Base-by-base conservation (phyloP, 2,329 filamentous ascomycete genomes). In the Paramyrothecium roridum region DNA sequence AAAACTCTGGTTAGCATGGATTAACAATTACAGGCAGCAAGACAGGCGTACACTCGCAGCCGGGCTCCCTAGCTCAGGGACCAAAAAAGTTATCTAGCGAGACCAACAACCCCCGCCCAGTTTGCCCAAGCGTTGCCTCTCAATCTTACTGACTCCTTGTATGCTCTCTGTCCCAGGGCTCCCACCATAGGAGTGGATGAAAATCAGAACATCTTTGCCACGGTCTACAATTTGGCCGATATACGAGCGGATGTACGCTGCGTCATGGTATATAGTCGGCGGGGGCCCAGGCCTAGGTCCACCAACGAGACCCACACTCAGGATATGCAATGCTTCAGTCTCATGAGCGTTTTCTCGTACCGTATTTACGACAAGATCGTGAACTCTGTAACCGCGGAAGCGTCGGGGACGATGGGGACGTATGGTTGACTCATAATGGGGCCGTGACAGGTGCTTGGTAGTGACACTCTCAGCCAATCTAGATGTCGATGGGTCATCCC, bases 141-240 rank as follows among this genome's bases (percentile, higher is more conserved):
- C 63, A 43, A 59, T 61, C 53, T 70, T 68, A 12, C 62, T 59
- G 2, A 72, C 53, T 0, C 68, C 70, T 3, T 61, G 61, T 2
- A 71, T 55, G 1, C 67, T 69, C 54, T 72, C 69, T 8, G 63
- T 65, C 2, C 64, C 67, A 0, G 72, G 58, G 0, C 72, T 62
- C 10, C 73, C 73, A 2, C 72, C 68, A 61, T 75, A 77, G 20
- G 70, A 74, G 52, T 78, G 75, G 13, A 65, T 63, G 16, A 75
- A 40, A 6, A 76, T 57, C 1, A 77, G 57, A 6, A 76, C 68
- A 23, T 76, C 69, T 23, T 73, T 72, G 1, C 67, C 68, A 1
- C 50, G 50, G 8, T 72, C 69, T 2, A 73, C 69, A 3, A 73
- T 67, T n/a, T 63, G 49, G 17, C 67, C 57, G 13, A 76, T 57